Conservation (phyloP, 805 yeast genomes). For the Candida peoriensis region DNA sequence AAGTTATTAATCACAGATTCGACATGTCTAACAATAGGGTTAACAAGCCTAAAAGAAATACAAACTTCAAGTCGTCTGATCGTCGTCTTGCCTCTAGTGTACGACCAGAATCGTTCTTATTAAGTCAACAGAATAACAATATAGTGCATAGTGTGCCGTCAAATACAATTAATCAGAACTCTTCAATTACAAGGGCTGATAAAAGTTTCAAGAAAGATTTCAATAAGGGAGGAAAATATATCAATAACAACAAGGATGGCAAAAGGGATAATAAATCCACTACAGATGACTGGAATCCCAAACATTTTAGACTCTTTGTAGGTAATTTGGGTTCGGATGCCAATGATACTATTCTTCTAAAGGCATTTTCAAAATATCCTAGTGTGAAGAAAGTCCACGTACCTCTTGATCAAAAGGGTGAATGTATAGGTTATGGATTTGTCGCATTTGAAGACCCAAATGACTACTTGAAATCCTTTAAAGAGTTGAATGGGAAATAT, state of each 20-base stretch:
- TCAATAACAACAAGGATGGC: slow-evolving; percentile 1
- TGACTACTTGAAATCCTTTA: slow-evolving; percentile 66
- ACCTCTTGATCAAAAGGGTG: slow-evolving; percentile 43
- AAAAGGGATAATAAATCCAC: slow-evolving; percentile 31
- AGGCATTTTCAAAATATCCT: slow-evolving; percentile 48
- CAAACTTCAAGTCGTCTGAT: slow-evolving; percentile 39
- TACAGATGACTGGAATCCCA: slow-evolving; percentile 61
- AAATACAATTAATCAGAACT: slow-evolving; percentile 11
- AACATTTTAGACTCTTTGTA: slow-evolving; percentile 66
- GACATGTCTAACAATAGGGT: too few relatives aligned
- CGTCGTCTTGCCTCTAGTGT: slow-evolving; percentile 48
- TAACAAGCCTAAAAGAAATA: slow-evolving; percentile 12
- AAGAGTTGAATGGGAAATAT: slow-evolving; percentile 72
- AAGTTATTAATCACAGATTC: too few relatives aligned
- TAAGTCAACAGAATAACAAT: slow-evolving; percentile 25
- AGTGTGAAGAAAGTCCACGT: slow-evolving; percentile 56
- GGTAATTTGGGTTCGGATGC: slow-evolving; percentile 73
- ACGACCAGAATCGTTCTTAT: slow-evolving; percentile 39
- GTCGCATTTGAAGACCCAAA: slow-evolving; percentile 61
- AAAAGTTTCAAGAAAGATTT: too few relatives aligned
- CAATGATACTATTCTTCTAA: slow-evolving; percentile 47
- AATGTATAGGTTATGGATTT: slow-evolving; percentile 65
- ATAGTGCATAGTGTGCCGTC: too few relatives aligned
- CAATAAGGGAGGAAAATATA: slow-evolving; percentile 1
- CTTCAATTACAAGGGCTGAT: background rate